phyloP scores from a whole-genome alignment of 2,329 filamentous ascomycete genomes.

The Xylariaceae sp. region DNA sequence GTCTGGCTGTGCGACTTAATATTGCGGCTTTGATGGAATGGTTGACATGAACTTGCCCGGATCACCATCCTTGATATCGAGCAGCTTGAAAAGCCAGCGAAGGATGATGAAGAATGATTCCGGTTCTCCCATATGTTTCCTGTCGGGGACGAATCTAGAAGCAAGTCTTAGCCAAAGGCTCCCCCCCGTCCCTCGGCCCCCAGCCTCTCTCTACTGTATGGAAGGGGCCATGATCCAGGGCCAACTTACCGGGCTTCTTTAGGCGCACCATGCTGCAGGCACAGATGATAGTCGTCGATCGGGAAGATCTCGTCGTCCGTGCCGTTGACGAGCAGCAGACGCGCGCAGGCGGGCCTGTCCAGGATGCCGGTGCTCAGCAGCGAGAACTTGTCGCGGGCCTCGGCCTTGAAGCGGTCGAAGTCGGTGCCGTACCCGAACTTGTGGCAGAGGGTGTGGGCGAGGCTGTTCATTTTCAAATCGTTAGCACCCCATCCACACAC shows the following conservation, averaged over 20 bases:
- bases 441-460: conserved; percentile 21
- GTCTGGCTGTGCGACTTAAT: too few species aligned
- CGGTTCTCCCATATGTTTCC: conserved; percentile 30
- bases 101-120: conserved; percentile 25
- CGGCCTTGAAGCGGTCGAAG: conserved; percentile 23
- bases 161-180: background rate
- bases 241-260: conserved; percentile 37
- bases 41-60: conserved; percentile 16
- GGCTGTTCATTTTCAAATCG: conserved; percentile 4
- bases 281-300: conserved; percentile 51
- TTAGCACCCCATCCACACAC: background rate
- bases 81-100: conserved; percentile 24
- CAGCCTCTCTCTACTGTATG: background rate
- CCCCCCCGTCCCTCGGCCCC: too few species aligned
- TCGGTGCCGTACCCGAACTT: conserved; percentile 21
- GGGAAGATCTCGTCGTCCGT: conserved; percentile 55
- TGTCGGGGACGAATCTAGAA: conserved; percentile 20
- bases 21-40: conserved; percentile 19
- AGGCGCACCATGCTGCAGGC: conserved; percentile 41
- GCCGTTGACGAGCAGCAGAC: conserved; percentile 47
- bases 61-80: conserved; percentile 23
- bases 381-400: conserved; percentile 38
- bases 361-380: conserved; percentile 47
- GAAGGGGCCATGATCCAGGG: background rate
- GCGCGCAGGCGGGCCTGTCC: conserved; percentile 37